Percentiles rank a stretch among this genome's conserved stretches.
Evolutionary conservation across 2,329 filamentous ascomycete species (phyloP).

Genomic region (Juglanconis oblonga): DNA sequence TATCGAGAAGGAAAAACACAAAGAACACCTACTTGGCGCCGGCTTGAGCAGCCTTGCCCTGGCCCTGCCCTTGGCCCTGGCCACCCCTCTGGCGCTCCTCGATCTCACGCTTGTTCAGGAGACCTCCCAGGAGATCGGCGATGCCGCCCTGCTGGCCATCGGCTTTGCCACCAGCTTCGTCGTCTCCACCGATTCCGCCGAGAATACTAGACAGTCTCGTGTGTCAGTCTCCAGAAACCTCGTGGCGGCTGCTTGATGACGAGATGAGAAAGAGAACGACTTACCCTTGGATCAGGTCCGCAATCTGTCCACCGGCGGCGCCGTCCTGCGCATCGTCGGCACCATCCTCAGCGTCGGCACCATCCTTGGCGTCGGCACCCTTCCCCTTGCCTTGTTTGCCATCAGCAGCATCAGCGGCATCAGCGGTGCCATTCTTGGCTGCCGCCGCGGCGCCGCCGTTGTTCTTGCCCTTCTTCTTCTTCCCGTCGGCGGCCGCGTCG

Average conservation of each 20-base stretch:
- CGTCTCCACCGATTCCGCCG: neutral
- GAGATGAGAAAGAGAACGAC: neutral
- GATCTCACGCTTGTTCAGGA: slow-evolving; percentile 3
- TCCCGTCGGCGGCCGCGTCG: neutral
- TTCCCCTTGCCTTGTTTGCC: neutral
- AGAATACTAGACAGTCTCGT: no score
- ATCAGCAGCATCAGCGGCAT: neutral
- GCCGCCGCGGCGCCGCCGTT: neutral
- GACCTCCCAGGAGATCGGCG: neutral
- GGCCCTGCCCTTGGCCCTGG: neutral
- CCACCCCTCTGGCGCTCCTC: neutral
- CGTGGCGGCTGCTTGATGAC: no score
- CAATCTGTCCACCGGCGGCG: slow-evolving; percentile 2
- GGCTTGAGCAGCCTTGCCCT: neutral
- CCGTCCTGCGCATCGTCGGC: neutral
- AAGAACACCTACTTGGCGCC: neutral
- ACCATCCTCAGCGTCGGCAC: neutral
- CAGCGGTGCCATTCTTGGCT: neutral
- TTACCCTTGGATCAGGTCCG: slow-evolving; percentile 3
- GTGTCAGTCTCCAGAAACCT: no score
- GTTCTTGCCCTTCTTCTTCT: no score
- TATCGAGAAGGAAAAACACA: neutral
- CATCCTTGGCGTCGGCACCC: neutral
- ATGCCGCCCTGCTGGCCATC: neutral
- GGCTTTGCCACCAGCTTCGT: neutral